Evolutionary conservation across 106 monocot species (phyloP).

Genomic region (Xerophyta viscosa): DNA sequence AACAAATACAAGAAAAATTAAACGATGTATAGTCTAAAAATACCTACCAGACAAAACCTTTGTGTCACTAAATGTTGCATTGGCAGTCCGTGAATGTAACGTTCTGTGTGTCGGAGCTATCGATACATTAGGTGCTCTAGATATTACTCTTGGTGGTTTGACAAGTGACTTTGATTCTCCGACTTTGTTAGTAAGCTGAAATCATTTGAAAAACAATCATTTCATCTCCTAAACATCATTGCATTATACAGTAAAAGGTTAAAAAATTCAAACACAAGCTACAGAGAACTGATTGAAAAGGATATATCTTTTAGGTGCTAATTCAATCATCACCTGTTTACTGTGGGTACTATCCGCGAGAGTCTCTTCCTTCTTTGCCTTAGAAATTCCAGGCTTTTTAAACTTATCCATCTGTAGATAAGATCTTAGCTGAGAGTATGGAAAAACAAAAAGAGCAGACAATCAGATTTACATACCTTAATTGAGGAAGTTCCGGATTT

Average conservation of each 20-base stretch:
- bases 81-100: slow-evolving; percentile 8
- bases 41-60: slow-evolving; percentile 6
- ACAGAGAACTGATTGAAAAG: too few relatives aligned
- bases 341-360: neutral
- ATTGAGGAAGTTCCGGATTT: slow-evolving; percentile 20
- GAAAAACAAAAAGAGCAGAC: neutral
- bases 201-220: too few relatives aligned
- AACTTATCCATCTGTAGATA: neutral
- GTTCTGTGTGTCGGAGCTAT: slow-evolving; percentile 10
- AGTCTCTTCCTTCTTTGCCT: neutral
- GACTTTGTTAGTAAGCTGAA: slow-evolving; percentile 8
- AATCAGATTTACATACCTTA: slow-evolving; percentile 25
- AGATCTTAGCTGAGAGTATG: neutral
- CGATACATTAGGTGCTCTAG: slow-evolving; percentile 5
- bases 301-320: too few relatives aligned
- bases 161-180: slow-evolving; percentile 9
- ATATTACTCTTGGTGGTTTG: slow-evolving; percentile 19
- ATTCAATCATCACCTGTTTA: too few relatives aligned
- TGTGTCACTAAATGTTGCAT: slow-evolving; percentile 7
- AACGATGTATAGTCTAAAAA: neutral
- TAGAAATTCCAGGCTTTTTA: neutral
- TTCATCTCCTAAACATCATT: too few relatives aligned
- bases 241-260: too few relatives aligned
- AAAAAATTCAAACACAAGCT: too few relatives aligned
- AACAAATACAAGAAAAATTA: neutral